A percentile compares a stretch with the other conserved stretches of the same genome.
phyloP scores from a whole-genome alignment of 306 rosid genomes.

The Sophora flavescens region DNA sequence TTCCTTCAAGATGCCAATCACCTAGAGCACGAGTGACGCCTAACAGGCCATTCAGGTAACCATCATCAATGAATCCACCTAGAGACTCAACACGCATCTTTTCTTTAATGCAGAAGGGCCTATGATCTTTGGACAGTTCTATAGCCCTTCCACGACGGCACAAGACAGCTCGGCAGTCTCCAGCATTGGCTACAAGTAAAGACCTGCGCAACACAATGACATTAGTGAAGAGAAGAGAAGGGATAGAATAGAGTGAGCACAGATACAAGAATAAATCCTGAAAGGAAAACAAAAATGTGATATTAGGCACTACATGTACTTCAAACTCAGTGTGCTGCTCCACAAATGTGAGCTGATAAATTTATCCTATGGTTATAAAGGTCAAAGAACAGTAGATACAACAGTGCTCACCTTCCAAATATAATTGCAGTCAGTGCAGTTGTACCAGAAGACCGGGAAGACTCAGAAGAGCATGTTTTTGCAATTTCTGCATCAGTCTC shows the following conservation, averaged over 20 bases:
- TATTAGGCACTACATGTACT: neutral
- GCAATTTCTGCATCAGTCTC: constrained; percentile 89
- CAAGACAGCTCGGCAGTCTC: constrained; percentile 93
- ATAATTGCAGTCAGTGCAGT: constrained; percentile 95
- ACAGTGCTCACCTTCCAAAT: constrained; percentile 74
- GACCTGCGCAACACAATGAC: constrained; percentile 62
- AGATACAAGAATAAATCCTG: neutral
- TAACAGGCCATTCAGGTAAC: constrained; percentile 77
- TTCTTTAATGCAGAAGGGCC: constrained; percentile 76
- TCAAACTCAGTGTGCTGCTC: neutral
- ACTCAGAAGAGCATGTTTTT: constrained; percentile 61
- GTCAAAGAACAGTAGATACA: constrained; percentile 18
- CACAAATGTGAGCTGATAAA: neutral
- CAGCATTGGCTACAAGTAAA: constrained; percentile 94
- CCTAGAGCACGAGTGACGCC: constrained; percentile 94
- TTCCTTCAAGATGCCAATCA: constrained; percentile 94
- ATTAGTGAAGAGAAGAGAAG: neutral
- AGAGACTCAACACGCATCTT: constrained; percentile 73
- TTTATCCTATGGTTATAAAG: neutral
- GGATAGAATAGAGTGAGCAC: neutral
- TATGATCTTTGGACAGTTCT: constrained; percentile 92
- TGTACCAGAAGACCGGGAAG: constrained; percentile 87
- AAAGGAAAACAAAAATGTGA: neutral
- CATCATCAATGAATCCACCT: constrained; percentile 80
- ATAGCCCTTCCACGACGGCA: constrained; percentile 73